Evolutionary conservation across 257 asterid species (phyloP).

Genomic region (Solanum ahanhuiri): DNA sequence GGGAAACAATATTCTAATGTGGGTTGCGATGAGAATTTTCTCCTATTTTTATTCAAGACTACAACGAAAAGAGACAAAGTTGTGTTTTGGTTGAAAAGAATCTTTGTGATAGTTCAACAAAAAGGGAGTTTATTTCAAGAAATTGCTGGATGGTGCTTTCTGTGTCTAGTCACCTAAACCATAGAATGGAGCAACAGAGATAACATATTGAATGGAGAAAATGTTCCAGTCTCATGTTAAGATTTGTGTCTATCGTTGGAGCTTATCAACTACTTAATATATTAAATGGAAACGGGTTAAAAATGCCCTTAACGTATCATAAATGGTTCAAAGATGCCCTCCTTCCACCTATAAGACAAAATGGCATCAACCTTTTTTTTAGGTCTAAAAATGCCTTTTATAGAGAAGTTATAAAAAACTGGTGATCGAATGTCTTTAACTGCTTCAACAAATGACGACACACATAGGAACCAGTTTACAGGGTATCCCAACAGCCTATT

Average conservation of each 20-base stretch:
- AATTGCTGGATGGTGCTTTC: neutral
- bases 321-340: neutral
- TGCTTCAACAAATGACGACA: neutral
- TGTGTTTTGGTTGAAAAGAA: neutral
- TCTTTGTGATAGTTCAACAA: neutral
- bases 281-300: neutral
- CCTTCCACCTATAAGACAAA: neutral
- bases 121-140: neutral
- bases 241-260: neutral
- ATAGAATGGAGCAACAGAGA: neutral
- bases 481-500: neutral
- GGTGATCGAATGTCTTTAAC: neutral
- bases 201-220: neutral
- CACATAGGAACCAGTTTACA: neutral
- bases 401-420: neutral
- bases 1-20: neutral
- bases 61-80: neutral
- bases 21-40: neutral
- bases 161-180: neutral
- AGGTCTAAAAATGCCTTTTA: neutral
- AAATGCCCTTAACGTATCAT: neutral
- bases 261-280: neutral
- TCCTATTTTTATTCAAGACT: neutral
- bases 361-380: neutral
- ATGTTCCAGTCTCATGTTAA: neutral